Conservation (phyloP, 495 filamentous ascomycete species). For the Tuber melanosporum region DNA sequence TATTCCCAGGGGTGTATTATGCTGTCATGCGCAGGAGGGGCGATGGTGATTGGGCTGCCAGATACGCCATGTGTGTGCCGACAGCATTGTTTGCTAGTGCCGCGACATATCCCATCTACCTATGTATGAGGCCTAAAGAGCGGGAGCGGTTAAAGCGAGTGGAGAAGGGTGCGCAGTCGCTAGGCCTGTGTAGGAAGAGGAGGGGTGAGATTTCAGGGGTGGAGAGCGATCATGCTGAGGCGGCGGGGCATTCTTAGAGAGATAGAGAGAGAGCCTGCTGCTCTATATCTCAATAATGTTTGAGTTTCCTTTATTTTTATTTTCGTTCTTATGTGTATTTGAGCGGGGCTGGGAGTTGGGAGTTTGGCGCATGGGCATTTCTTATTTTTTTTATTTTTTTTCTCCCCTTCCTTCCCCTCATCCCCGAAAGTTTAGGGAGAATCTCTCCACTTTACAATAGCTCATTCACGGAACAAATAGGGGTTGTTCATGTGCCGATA, state of each 20-base stretch:
- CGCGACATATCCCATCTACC: slow-evolving; percentile 55
- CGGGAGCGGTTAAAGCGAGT: slow-evolving; percentile 58
- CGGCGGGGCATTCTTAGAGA: neutral
- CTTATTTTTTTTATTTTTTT: neutral
- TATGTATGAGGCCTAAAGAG: slow-evolving; percentile 53
- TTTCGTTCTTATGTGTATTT: neutral
- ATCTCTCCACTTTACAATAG: neutral
- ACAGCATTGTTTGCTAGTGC: slow-evolving; percentile 55
- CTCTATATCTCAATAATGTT: no score
- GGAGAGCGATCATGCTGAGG: neutral
- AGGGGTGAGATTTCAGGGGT: neutral
- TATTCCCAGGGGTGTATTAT: slow-evolving; percentile 54
- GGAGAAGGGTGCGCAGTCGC: neutral
- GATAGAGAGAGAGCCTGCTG: neutral
- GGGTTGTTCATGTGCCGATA: neutral
- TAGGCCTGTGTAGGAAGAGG: neutral
- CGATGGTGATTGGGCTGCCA: slow-evolving; percentile 13
- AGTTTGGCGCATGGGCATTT: neutral
- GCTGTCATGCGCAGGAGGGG: slow-evolving; percentile 42
- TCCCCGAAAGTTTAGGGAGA: neutral
- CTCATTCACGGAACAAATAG: neutral
- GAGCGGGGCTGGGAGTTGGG: neutral
- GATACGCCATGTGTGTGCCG: slow-evolving; percentile 53
- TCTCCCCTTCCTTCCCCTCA: neutral
- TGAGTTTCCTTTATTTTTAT: neutral